Base-by-base conservation (phyloP, 2,329 filamentous ascomycete species). In the Xenoacremonium recifei region DNA sequence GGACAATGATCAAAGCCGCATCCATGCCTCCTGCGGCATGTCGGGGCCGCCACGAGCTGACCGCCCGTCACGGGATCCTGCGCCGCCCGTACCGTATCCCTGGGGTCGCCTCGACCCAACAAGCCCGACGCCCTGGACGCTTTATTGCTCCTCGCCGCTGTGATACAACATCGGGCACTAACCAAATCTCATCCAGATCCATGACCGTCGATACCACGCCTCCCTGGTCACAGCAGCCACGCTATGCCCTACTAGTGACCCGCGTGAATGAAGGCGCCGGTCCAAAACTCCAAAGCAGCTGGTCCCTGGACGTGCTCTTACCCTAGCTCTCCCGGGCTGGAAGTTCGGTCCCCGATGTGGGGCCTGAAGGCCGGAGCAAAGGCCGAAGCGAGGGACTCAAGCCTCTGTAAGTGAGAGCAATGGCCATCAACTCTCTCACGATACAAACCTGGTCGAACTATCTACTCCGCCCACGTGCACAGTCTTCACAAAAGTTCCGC, bases 261-360 rank as follows among this genome's bases (percentile, higher is more conserved):
- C 30, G 43, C 38, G n/a, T n/a, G n/a, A n/a, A n/a, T n/a, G n/a
- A n/a, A n/a, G n/a, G n/a, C n/a, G n/a, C n/a, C n/a, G n/a, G n/a
- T n/a, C n/a, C n/a, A n/a, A n/a, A n/a, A n/a, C n/a, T n/a, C n/a
- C n/a, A n/a, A n/a, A n/a, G n/a, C 30, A 37, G 27, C 35, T 41
- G 35, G 42, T 50, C 42, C 36, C 48, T 50, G 39, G 46, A 47
- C 44, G 45, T 23, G 29, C 29, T 48, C 34, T 21, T 32, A 30
- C 46, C 46, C 42, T 39, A 40, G 38, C 31, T 38, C 37, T 34
- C 20, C 36, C 27, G 35, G 29, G 7, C 29, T 31, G 6, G 29
- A 31, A 9, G 17, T 31, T 15, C 29, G n/a, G 29, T 9, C n/a
- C 29, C 29, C 12, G 29, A 31, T 11, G 29, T 31, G 29, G 29